These are phyloP conservation scores for Hypomyces rosellus DNA, from an alignment of 2,329 filamentous ascomycete species.

Conservation along the genomic window DNA sequence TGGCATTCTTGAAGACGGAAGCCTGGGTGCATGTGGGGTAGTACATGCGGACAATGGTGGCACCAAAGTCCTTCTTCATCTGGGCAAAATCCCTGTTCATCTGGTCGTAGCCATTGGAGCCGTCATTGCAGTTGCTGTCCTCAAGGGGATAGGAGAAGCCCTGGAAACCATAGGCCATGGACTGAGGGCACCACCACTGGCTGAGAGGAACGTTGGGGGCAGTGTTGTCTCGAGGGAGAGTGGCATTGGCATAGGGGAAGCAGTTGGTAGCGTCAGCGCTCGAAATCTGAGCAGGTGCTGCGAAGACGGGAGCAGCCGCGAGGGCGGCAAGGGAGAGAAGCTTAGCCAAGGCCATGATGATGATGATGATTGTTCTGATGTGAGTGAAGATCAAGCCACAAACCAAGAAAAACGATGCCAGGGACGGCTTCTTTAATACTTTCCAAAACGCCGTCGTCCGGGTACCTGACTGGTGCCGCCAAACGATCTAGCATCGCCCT, in stretches of 20 bases:
- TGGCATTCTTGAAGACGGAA: slow-evolving; percentile 15
- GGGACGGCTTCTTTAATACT: no score
- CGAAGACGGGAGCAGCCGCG: slow-evolving; percentile 8
- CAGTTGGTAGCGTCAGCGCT: slow-evolving; percentile 9
- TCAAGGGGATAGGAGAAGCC: slow-evolving; percentile 18
- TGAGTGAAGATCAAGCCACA: no score
- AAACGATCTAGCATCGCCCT: no score
- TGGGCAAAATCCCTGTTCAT: slow-evolving; percentile 17
- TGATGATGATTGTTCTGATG: no score
- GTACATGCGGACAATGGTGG: slow-evolving; percentile 17
- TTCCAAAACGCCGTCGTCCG: no score
- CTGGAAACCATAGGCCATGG: slow-evolving; percentile 16
- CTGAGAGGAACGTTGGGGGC: slow-evolving; percentile 10
- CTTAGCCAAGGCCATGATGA: slow-evolving; percentile 4
- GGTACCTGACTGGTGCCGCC: no score
- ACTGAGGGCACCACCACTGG: slow-evolving; percentile 18
- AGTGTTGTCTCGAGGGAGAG: slow-evolving; percentile 9
- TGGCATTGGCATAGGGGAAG: slow-evolving; percentile 14
- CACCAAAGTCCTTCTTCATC: slow-evolving; percentile 18
- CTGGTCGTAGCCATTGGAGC: slow-evolving; percentile 11
- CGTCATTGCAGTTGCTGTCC: slow-evolving; percentile 13
- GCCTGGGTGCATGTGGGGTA: slow-evolving; percentile 15
- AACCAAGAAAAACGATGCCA: no score
- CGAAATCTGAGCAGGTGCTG: slow-evolving; percentile 1
- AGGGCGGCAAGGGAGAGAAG: slow-evolving; percentile 10